Base-by-base conservation (phyloP, 306 rosid genomes). In the Quercus glauca region DNA sequence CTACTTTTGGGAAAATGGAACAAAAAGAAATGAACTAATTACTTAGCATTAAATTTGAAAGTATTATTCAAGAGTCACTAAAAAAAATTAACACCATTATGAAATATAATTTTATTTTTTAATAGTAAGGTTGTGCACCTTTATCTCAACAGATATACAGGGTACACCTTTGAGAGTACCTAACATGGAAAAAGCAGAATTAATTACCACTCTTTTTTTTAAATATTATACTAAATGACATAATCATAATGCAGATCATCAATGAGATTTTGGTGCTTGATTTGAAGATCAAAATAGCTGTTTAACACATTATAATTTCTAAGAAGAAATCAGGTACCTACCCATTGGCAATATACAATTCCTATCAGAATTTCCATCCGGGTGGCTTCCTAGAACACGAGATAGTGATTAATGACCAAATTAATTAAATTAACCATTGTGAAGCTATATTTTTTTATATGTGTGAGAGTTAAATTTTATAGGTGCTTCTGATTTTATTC, bases 111-210 rank as follows among this genome's bases (percentile, higher is more conserved):
- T 31, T 31, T 31, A 1, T 29, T 31, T 31, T 31, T 31, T 31
- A 33, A 55, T 2, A n/a, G 69, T 18, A 55, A 68, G 63, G 23
- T 72, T 68, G 65, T 68, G 51, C 64, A 93, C 98, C 99, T 95
- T 95, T 84, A 95, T 91, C 91, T 95, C 99, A 49, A 95, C 86
- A 82, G 94, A 90, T 88, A 95, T 82, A 88, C 93, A 89, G 43
- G 88, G 82, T 65, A 73, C 83, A n/a, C 83, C 89, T 75, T 76
- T 90, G 14, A 28, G 82, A 74, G 78, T 70, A 83, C 88, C 99
- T 95, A 89, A 84, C 89, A 85, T 52, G 71, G 69, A 88, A 73
- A 79, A 64, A 52, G n/a, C 18, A 20, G 52, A 74, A 71, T 56
- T 61, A 73, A 75, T 20, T 35, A 71, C 73, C 65, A 59, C 58